Evolutionary conservation across 2,329 filamentous ascomycete species (phyloP).

Genomic region (Alternaria gansuensis): DNA sequence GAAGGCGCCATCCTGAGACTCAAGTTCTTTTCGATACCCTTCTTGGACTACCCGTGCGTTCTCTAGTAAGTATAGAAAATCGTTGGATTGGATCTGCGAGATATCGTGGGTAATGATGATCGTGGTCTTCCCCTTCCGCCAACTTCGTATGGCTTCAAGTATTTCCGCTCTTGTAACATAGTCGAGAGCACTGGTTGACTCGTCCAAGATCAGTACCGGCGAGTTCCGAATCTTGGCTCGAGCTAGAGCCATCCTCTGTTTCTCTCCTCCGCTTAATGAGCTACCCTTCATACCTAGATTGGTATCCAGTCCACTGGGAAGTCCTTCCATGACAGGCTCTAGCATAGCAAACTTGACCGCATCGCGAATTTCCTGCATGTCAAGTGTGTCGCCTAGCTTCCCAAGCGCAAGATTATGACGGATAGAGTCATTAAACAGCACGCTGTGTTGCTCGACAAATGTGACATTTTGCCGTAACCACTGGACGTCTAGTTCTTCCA

Average conservation of each 20-base stretch:
- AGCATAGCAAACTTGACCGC: constrained; percentile 75
- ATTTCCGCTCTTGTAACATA: constrained; percentile 72
- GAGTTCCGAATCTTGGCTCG: constrained; percentile 79
- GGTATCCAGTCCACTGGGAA: constrained; percentile 78
- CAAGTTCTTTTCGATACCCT: constrained; percentile 69
- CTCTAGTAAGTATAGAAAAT: constrained; percentile 84
- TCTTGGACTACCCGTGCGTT: constrained; percentile 72
- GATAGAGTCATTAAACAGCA: constrained; percentile 83
- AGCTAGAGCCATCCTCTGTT: constrained; percentile 81
- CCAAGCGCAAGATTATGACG: constrained; percentile 81
- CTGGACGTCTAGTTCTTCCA: constrained; percentile 68
- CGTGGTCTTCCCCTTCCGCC: constrained; percentile 83
- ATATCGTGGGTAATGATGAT: constrained; percentile 94
- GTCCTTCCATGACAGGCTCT: constrained; percentile 68
- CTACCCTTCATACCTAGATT: constrained; percentile 73
- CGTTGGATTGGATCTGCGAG: constrained; percentile 73
- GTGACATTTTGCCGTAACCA: constrained; percentile 84
- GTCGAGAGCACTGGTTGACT: constrained; percentile 87
- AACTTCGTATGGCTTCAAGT: constrained; percentile 77
- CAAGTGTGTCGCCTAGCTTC: constrained; percentile 61
- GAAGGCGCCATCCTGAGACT: constrained; percentile 57
- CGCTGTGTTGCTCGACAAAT: constrained; percentile 81
- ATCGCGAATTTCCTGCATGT: constrained; percentile 64
- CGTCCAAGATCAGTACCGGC: constrained; percentile 84
- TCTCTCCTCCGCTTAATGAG: constrained; percentile 83